Conservation (phyloP, 2,329 filamentous ascomycete species). For the Incumbomyces delicatus region DNA sequence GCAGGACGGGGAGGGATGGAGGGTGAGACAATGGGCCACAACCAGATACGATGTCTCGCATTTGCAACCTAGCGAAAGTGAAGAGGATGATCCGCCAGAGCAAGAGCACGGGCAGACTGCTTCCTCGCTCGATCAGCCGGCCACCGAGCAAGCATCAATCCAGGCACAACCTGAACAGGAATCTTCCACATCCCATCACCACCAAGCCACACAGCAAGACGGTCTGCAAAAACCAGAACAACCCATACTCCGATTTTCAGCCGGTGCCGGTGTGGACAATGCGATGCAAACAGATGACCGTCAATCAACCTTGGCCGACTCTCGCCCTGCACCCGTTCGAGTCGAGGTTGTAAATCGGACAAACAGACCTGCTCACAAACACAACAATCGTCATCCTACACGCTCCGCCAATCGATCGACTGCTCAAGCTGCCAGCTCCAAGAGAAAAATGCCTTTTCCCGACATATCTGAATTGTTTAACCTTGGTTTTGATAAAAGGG, state of each 20-base stretch:
- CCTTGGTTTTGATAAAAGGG: slow-evolving; percentile 30
- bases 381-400: slow-evolving; percentile 29
- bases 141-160: slow-evolving; percentile 22
- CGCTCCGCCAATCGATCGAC: slow-evolving; percentile 30
- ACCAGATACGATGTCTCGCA: slow-evolving; percentile 35
- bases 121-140: slow-evolving; percentile 14
- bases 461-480: slow-evolving; percentile 43
- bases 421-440: slow-evolving; percentile 33
- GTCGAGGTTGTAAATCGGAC: slow-evolving; percentile 35
- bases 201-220: slow-evolving; percentile 27
- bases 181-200: slow-evolving; percentile 4
- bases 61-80: slow-evolving; percentile 28
- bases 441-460: slow-evolving; percentile 37
- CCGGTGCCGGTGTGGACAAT: slow-evolving; percentile 14
- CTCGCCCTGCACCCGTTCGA: slow-evolving; percentile 28
- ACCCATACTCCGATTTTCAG: slow-evolving; percentile 16
- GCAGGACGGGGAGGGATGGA: slow-evolving; percentile 66
- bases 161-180: slow-evolving; percentile 9
- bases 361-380: slow-evolving; percentile 30
- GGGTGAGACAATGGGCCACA: slow-evolving; percentile 51
- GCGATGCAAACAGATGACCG: slow-evolving; percentile 35
- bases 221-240: slow-evolving; percentile 8
- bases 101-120: slow-evolving; percentile 21
- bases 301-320: slow-evolving; percentile 20
- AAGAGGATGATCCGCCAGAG: slow-evolving; percentile 33